Evolutionary conservation across 2,329 filamentous ascomycete species (phyloP), one percentile per base, ranked within the genome.

Genomic region (Fusarium cicatricum): DNA sequence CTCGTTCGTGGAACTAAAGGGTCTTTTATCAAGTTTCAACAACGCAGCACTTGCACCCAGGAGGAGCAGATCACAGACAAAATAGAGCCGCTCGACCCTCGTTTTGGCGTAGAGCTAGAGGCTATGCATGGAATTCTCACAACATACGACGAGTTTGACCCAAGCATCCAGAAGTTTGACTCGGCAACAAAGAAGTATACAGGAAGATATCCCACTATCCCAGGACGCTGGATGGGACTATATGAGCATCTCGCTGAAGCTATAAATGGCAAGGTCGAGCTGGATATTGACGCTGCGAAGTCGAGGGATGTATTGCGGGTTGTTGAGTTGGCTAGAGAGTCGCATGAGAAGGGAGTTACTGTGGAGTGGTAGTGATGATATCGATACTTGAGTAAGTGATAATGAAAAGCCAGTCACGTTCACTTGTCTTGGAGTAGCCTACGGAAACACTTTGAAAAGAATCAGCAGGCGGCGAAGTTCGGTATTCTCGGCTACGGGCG

Each of bases 11-110:
- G 65, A 16, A 66, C 64, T 2, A 53, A 67, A 21, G 65, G 65
- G 0, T 67, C 65, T 3, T 67, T 42, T 2, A 29, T 67, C 28
- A 67, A 67, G 86, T 84, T 5, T 85, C 86, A 80, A 43, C 66
- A 69, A 26, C 71, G 68, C 31, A 66, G 60, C 3, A 74, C 70
- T 12, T 74, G 75, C 46, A 74, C 76, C 5, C 64, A 64, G n/a
- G 65, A 67, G 14, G 65, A 67, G 10, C 52, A 65, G 3, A 66
- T 64, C 11, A 50, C 40, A 2, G 40, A 55, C 3, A 64, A 57
- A 3, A 41, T 53, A 2, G 55, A 50, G 2, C 60, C 65, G 0
- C 39, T 58, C 1, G 64, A 67, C 9, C 23, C 57, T 15, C 44
- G 39, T 1, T 67, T 67, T 7, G 65, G 64, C 3, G 31, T 50